A percentile compares a stretch with the other conserved stretches of the same genome.
Evolutionary conservation across 768 basidiomycete species (phyloP).

Genomic region (Coprinopsis marcescibilis): DNA sequence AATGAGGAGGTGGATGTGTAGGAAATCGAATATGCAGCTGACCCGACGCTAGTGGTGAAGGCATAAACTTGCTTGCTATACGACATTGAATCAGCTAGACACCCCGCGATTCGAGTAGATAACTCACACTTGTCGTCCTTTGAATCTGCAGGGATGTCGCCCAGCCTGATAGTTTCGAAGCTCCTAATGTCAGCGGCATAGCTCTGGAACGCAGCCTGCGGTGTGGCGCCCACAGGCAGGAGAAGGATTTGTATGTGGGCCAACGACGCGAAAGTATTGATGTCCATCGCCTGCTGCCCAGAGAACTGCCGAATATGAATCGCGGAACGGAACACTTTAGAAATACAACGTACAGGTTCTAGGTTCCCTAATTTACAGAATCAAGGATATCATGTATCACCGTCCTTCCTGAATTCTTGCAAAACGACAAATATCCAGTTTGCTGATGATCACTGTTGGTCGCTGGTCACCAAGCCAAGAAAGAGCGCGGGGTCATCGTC

Average conservation of each 20-base stretch:
- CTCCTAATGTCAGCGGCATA: constrained; percentile 70
- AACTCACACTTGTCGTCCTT: constrained; percentile 74
- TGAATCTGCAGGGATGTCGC: constrained; percentile 76
- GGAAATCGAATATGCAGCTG: constrained; percentile 76
- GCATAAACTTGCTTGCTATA: constrained; percentile 68
- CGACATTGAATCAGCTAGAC: background rate
- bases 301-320: background rate
- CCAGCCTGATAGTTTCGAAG: constrained; percentile 68
- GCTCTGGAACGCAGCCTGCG: constrained; percentile 60
- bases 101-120: background rate
- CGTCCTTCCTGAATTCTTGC: too few species aligned
- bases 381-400: background rate
- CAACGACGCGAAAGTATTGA: constrained; percentile 70
- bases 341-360: background rate
- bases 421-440: too few species aligned
- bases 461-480: too few species aligned
- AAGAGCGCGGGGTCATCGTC: background rate
- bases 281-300: constrained; percentile 57
- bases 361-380: background rate
- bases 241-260: constrained; percentile 84
- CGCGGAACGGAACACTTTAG: background rate
- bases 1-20: constrained; percentile 65
- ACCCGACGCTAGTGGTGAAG: constrained; percentile 68
- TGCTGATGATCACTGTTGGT: too few species aligned
- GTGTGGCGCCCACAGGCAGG: constrained; percentile 77